Evolutionary conservation across 768 basidiomycete genomes (phyloP), one percentile per base, ranked within the genome.

Genomic region (Amanita pallidorosea): DNA sequence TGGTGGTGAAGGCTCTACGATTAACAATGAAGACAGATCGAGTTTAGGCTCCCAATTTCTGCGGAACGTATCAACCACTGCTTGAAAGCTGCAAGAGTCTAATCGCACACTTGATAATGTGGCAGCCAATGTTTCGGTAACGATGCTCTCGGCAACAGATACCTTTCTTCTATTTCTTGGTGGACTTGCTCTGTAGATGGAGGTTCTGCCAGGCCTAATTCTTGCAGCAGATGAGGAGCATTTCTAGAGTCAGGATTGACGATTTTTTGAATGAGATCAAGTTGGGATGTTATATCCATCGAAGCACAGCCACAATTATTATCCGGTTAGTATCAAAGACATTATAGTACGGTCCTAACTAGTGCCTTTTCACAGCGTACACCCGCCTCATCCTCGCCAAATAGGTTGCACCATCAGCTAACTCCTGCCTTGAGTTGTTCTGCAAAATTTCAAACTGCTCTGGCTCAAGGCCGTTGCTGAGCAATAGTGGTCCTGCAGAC

Each of bases 41-140:
- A 84, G 59, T 46, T 74, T 64, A 57, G 77, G 69, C 45, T 85
- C 76, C 88, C 89, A 91, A 51, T 85, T 81, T 65, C 85, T 92
- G 63, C 51, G 52, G 33, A 51, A 51, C 38, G 27, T 49, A 54
- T 60, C 42, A 56, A 51, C 37, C 33, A 40, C 52, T 11, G 38
- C 33, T 55, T 47, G 5, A 33, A 55, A 49, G 9, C 9, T 44
- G 38, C n/a, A 33, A 25, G 45, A 49, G 37, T 45, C 27, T 36
- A 48, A 47, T 58, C 80, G 56, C 67, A 95, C 94, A 85, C 72
- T 74, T 95, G 93, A 67, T 93, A 93, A 31, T 73, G 74, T 48
- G 83, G 74, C 45, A 95, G 70, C 79, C 85, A 87, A 53, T 87
- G 80, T 7, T 72, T 67, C 2, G 84, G 86, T 17, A 95, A 66